Conservation (phyloP, 2,329 filamentous ascomycete genomes). For the Teratosphaeria pseudoeucalypti region DNA sequence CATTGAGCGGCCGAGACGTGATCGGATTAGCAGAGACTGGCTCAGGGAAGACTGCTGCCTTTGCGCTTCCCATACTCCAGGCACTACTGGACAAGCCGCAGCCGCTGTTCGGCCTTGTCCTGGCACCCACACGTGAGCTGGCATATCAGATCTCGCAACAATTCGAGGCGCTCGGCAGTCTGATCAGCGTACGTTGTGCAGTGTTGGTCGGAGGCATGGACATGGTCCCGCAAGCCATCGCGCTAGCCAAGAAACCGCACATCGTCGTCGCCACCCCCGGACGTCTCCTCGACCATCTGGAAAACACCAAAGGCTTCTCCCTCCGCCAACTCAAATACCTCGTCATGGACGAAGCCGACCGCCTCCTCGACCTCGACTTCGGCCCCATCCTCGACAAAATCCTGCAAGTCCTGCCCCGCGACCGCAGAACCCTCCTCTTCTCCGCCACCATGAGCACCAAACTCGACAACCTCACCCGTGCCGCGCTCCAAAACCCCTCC, state of each 20-base stretch:
- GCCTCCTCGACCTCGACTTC: conserved; percentile 87
- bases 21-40: conserved; percentile 94
- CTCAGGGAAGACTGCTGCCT: conserved; percentile 90
- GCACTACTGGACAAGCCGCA: conserved; percentile 80
- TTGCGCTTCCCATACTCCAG: conserved; percentile 86
- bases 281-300: conserved; percentile 78
- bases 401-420: conserved; percentile 72
- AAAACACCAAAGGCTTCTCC: conserved; percentile 95
- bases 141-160: conserved; percentile 83
- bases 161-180: conserved; percentile 76
- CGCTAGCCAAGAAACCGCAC: conserved; percentile 90
- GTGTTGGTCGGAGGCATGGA: conserved; percentile 83
- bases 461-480: conserved; percentile 83
- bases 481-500: conserved; percentile 74
- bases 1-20: conserved; percentile 70
- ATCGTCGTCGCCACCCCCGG: conserved; percentile 88
- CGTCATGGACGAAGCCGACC: conserved; percentile 91
- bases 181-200: conserved; percentile 78
- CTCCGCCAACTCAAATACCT: conserved; percentile 73
- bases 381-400: conserved; percentile 88
- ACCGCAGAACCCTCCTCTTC: conserved; percentile 76
- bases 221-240: conserved; percentile 85
- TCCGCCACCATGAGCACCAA: conserved; percentile 91
- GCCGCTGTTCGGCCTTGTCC: conserved; percentile 73
- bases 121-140: conserved; percentile 87